phyloP scores from a whole-genome alignment of 1,284 basidiomycete species.

The Schizophyllum amplum region DNA sequence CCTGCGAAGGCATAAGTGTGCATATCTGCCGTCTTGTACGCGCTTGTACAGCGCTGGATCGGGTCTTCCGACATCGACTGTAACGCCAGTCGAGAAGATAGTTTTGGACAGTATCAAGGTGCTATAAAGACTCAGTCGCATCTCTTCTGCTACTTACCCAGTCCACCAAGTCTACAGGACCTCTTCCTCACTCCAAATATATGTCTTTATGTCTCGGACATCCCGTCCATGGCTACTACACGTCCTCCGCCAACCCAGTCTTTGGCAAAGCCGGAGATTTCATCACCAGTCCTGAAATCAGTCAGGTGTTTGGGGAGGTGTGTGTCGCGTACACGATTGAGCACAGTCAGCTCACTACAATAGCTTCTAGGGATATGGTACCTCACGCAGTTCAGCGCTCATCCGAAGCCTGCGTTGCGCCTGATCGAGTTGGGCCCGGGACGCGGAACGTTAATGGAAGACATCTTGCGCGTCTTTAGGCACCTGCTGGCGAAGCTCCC shows the following conservation, averaged over 20 bases:
- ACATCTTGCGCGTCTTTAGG: constrained; percentile 63
- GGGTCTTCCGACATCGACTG: neutral
- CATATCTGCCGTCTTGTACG: neutral
- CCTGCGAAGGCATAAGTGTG: too few relatives aligned
- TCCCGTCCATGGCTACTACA: constrained; percentile 87
- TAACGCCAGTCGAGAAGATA: constrained; percentile 51
- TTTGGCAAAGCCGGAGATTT: constrained; percentile 92
- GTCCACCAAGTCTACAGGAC: constrained; percentile 66
- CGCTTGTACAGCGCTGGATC: neutral
- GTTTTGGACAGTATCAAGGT: constrained; percentile 65
- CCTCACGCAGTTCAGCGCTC: constrained; percentile 56
- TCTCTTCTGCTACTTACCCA: neutral
- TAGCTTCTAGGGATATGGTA: constrained; percentile 87
- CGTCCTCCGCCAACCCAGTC: constrained; percentile 62
- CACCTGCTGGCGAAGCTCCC: constrained; percentile 37
- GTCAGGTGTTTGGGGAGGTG: constrained; percentile 93
- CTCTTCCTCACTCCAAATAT: constrained; percentile 79
- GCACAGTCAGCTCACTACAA: constrained; percentile 28
- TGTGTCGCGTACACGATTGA: constrained; percentile 8
- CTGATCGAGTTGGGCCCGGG: constrained; percentile 94
- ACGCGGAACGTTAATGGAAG: constrained; percentile 85
- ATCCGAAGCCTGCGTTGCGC: constrained; percentile 44
- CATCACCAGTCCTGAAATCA: constrained; percentile 95
- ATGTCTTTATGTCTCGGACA: constrained; percentile 87
- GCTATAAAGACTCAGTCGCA: constrained; percentile 3